Conservation (phyloP, 306 rosid species). For the Trifolium fragiferum region DNA sequence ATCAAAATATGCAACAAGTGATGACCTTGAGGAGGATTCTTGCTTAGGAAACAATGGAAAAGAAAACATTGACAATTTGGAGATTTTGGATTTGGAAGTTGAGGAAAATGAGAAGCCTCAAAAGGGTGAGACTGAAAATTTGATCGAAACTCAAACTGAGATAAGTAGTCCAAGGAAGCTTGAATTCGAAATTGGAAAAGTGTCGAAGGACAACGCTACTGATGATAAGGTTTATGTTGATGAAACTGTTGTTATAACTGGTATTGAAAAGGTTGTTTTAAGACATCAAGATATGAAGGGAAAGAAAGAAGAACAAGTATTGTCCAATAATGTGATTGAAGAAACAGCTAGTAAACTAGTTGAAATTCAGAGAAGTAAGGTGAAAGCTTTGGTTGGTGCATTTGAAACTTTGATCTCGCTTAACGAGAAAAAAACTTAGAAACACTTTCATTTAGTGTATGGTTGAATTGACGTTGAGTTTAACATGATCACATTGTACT, state of each 20-base stretch:
- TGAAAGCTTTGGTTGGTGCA: slow-evolving; percentile 91
- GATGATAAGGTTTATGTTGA: slow-evolving; percentile 36
- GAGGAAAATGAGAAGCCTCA: slow-evolving; percentile 43
- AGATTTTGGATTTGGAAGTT: slow-evolving; percentile 33
- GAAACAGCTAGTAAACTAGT: slow-evolving; percentile 82
- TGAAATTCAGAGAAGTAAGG: slow-evolving; percentile 71
- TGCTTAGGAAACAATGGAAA: slow-evolving; percentile 22
- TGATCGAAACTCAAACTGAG: slow-evolving; percentile 51
- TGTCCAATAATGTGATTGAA: slow-evolving; percentile 73
- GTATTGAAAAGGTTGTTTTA: slow-evolving; percentile 63
- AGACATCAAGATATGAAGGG: slow-evolving; percentile 72
- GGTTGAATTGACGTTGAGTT: not conserved
- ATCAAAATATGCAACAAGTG: slow-evolving; percentile 53
- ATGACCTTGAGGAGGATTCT: slow-evolving; percentile 55
- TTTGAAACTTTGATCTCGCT: slow-evolving; percentile 88
- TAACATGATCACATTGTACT: not conserved
- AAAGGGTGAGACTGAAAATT: slow-evolving; percentile 46
- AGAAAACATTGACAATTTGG: slow-evolving; percentile 48
- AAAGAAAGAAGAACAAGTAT: slow-evolving; percentile 63
- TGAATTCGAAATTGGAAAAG: slow-evolving; percentile 54
- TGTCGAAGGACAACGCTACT: slow-evolving; percentile 51
- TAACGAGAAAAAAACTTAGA: slow-evolving; percentile 57
- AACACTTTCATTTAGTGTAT: slow-evolving; percentile 23
- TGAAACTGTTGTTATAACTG: slow-evolving; percentile 31
- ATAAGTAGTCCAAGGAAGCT: slow-evolving; percentile 53